These are phyloP conservation scores for Tuber microsphaerosporum DNA, from an alignment of 495 filamentous ascomycete species.

Conservation along the genomic window DNA sequence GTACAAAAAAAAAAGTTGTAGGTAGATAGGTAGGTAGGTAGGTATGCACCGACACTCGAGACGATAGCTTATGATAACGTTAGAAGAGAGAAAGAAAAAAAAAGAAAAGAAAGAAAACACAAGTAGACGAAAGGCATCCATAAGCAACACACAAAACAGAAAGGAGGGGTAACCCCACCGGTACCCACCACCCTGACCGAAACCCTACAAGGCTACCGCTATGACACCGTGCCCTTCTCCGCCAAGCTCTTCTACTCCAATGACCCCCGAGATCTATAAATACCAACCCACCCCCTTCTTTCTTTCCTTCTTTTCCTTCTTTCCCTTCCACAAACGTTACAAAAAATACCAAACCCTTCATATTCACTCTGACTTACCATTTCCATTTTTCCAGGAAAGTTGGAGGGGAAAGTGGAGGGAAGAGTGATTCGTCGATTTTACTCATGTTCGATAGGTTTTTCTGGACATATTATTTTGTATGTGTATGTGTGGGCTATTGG, in stretches of 20 bases:
- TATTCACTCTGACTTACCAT: constrained; percentile 69
- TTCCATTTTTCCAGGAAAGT: constrained; percentile 50
- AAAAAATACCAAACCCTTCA: constrained; percentile 65
- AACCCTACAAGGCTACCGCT: too few relatives aligned
- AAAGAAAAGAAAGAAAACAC: background rate
- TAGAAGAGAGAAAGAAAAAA: background rate
- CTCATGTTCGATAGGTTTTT: constrained; percentile 31
- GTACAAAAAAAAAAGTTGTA: background rate
- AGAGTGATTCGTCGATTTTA: constrained; percentile 46
- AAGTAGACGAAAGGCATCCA: background rate
- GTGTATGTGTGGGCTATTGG: constrained; percentile 33
- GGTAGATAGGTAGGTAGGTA: background rate
- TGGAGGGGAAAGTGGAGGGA: constrained; percentile 74
- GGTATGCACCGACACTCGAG: too few relatives aligned
- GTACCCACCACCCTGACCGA: too few relatives aligned
- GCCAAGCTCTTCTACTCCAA: constrained; percentile 24
- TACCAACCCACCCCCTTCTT: constrained; percentile 23
- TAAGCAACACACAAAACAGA: too few relatives aligned
- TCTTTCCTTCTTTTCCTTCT: too few relatives aligned
- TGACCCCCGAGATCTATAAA: background rate
- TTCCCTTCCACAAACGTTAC: constrained; percentile 44
- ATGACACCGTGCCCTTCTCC: constrained; percentile 1
- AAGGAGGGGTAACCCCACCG: too few relatives aligned
- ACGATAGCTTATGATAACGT: background rate
- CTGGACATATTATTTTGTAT: too few relatives aligned